phyloP scores from a whole-genome alignment of 2,329 filamentous ascomycete genomes.

The Pyrenophora graminea region DNA sequence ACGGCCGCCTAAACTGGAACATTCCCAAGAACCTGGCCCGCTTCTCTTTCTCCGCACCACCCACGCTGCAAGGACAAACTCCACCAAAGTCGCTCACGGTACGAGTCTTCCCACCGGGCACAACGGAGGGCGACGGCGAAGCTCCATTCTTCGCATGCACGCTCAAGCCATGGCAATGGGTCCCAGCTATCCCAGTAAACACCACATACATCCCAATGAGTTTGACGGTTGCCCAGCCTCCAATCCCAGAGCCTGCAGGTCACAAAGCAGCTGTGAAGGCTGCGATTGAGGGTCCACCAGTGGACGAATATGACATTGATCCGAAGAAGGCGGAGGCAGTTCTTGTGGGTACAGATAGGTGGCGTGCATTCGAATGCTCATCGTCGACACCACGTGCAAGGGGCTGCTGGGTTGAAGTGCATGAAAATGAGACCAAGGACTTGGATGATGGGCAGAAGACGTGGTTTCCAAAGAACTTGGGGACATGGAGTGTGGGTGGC shows the following conservation, averaged over 20 bases:
- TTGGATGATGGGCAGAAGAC: constrained; percentile 6
- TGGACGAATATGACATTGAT: constrained; percentile 31
- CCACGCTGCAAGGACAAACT: constrained; percentile 16
- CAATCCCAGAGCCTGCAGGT: constrained; percentile 19
- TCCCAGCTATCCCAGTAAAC: constrained; percentile 31
- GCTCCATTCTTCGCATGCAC: constrained; percentile 35
- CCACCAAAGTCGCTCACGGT: constrained; percentile 29
- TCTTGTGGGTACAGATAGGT: constrained; percentile 30
- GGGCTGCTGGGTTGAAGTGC: constrained; percentile 33
- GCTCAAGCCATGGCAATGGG: constrained; percentile 33
- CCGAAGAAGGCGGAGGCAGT: constrained; percentile 24
- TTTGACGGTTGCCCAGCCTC: constrained; percentile 30
- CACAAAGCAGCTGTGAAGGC: constrained; percentile 12
- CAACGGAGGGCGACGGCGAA: constrained; percentile 25
- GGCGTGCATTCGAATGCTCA: constrained; percentile 28
- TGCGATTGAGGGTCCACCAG: constrained; percentile 11
- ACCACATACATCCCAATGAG: constrained; percentile 30
- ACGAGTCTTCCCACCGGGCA: constrained; percentile 32
- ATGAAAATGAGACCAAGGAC: constrained; percentile 4
- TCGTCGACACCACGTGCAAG: constrained; percentile 26
- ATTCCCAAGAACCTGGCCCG: constrained; percentile 44
- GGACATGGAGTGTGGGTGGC: constrained; percentile 31
- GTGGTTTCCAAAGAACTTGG: constrained; percentile 30
- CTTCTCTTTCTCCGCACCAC: constrained; percentile 36
- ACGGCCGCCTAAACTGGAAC: constrained; percentile 43